These are phyloP conservation scores for Diaporthe batatas DNA, from an alignment of 2,329 filamentous ascomycete species.

Conservation along the genomic window DNA sequence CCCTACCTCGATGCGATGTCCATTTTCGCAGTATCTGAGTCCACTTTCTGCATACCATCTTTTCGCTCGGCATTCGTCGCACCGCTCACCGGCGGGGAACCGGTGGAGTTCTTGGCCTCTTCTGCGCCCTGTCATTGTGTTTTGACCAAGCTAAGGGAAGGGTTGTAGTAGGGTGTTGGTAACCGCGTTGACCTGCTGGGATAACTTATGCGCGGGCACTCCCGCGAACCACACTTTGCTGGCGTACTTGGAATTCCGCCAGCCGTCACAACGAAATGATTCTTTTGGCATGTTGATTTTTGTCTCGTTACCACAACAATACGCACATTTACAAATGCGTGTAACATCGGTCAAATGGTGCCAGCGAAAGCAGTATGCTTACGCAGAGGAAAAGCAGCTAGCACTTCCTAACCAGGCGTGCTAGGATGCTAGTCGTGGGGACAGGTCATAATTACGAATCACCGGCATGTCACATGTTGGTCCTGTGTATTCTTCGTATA, in stretches of 20 bases:
- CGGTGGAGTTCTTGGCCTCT: constrained; percentile 58
- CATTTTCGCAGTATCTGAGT: constrained; percentile 82
- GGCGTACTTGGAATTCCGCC: neutral
- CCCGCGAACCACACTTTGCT: neutral
- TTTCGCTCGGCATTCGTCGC: constrained; percentile 77
- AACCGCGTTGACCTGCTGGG: neutral
- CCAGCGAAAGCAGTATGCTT: neutral
- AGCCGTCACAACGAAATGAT: neutral
- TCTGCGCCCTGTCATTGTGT: constrained; percentile 54
- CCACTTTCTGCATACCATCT: constrained; percentile 82
- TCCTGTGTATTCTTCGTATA: neutral
- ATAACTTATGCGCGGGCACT: constrained; percentile 27
- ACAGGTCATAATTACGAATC: constrained; percentile 40
- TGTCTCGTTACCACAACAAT: neutral
- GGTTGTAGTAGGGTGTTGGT: neutral
- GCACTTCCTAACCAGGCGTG: neutral
- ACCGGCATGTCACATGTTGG: constrained; percentile 8
- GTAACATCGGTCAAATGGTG: no score
- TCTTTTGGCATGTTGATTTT: neutral
- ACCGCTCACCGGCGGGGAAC: constrained; percentile 67
- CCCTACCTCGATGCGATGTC: constrained; percentile 81
- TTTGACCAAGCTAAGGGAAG: neutral
- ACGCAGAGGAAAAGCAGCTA: no score
- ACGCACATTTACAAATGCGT: neutral
- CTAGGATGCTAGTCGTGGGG: neutral